Conservation (phyloP, 2,329 filamentous ascomycete species). For the Furcasterigmium furcatum region DNA sequence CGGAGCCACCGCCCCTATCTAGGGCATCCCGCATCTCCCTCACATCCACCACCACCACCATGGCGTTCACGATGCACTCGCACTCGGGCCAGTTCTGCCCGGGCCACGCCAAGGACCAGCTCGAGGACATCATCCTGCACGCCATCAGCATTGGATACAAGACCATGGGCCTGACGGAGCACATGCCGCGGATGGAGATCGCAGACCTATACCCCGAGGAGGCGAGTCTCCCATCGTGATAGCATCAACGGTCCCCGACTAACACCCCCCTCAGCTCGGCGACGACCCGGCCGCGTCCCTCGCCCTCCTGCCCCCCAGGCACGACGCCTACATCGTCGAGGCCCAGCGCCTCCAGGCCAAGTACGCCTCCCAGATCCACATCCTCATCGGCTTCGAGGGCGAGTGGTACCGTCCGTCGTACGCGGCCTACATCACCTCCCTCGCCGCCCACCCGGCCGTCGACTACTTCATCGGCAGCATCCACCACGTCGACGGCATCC, state of each 20-base stretch:
- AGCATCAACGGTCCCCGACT: neutral
- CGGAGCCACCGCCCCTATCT: neutral
- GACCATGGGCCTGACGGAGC: constrained; percentile 86
- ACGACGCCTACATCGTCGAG: constrained; percentile 72
- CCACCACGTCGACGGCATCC: constrained; percentile 82
- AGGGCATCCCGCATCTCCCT: no score
- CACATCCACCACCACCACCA: constrained; percentile 30
- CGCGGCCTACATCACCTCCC: constrained; percentile 49
- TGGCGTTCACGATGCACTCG: constrained; percentile 98
- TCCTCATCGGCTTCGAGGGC: constrained; percentile 87
- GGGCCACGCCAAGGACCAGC: constrained; percentile 77
- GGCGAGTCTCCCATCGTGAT: constrained; percentile 33
- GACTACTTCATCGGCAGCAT: constrained; percentile 94
- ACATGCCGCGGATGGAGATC: constrained; percentile 77
- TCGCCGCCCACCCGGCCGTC: constrained; percentile 59
- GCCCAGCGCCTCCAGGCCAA: constrained; percentile 67
- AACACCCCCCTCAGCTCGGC: constrained; percentile 36
- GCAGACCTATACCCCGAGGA: constrained; percentile 92
- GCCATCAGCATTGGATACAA: constrained; percentile 78
- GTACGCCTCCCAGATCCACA: constrained; percentile 68
- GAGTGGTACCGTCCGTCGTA: constrained; percentile 83
- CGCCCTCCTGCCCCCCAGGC: constrained; percentile 48
- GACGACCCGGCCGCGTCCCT: constrained; percentile 46
- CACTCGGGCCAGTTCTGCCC: constrained; percentile 98
- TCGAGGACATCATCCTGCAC: constrained; percentile 79